Evolutionary conservation across 108 stramenopile species (phyloP), one percentile per base, ranked within the genome.

Genomic region (Discostella pseudostelligera): DNA sequence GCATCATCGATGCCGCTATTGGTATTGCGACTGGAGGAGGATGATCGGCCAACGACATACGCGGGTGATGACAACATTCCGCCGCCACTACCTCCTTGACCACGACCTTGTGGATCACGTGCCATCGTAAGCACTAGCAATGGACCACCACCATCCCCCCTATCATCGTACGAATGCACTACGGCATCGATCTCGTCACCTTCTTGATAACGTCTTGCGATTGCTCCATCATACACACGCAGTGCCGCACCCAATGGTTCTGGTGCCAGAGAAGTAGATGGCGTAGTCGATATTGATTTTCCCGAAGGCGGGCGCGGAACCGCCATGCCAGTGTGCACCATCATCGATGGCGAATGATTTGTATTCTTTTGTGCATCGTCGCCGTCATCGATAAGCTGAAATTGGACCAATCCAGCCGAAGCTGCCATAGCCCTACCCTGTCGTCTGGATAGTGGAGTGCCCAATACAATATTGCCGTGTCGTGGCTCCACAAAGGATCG

Each of bases 171-270:
- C 16, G 76, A 75, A 45, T 86, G 83, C 3, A 92, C 84, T 9
- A 81, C 77, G 2, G 86, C 91, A 42, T 82, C 55, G 46, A 83
- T 69, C 35, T 86, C 82, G 22, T 77, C 84, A 24, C 88, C 88
- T 47, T 72, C 58, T 62, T 81, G 36, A 16, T 87, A 70, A 8
- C 65, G 59, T 40, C 76, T 83, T n/a, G 70, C 67, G 32, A 82
- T 83, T 1, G 79, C 65, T 67, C 84, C 85, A 28, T 79, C 74
- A 55, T 51, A 73, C 11, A 92, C 84, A 16, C 91, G 83, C 17
- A 92, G 54, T 12, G 86, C 85, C 5, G 91, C 87, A 16, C 85
- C 84, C 46, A 92, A 48, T 35, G 87, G 87, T 40, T 77, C 69
- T 39, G 13, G 25, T 63, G 67, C 49, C 20, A 9, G 45, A 29